Conservation (phyloP, 2,329 filamentous ascomycete genomes). For the Aureobasidium sp. region DNA sequence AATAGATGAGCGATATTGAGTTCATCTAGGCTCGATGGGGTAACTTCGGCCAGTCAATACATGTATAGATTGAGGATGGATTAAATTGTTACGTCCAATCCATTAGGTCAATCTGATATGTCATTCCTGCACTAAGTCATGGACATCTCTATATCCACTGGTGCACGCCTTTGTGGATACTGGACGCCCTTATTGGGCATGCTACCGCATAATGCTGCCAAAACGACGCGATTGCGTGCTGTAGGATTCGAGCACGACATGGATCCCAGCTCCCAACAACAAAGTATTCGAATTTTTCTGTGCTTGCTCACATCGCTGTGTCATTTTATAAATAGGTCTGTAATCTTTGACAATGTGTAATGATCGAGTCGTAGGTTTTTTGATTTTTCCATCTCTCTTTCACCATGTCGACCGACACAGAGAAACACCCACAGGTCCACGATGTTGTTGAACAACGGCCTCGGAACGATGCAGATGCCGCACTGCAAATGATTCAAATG, state of each 20-base stretch:
- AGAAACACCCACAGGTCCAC: background rate
- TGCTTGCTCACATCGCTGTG: too few relatives aligned
- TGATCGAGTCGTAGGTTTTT: background rate
- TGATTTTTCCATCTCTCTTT: background rate
- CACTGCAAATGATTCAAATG: background rate
- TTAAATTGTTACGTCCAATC: too few relatives aligned
- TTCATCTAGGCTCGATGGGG: too few relatives aligned
- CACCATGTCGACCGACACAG: background rate
- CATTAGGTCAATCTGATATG: too few relatives aligned
- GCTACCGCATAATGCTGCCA: background rate
- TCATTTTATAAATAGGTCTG: background rate
- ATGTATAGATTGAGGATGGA: too few relatives aligned
- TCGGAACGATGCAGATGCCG: background rate
- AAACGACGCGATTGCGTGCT: background rate
- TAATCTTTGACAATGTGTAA: too few relatives aligned
- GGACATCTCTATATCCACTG: too few relatives aligned
- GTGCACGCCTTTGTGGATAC: background rate
- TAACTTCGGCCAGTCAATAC: too few relatives aligned
- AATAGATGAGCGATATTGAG: too few relatives aligned
- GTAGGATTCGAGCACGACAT: conserved; percentile 1
- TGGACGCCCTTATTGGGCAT: background rate
- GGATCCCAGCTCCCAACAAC: background rate
- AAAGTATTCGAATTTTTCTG: background rate
- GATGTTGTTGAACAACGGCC: background rate
- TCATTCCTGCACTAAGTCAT: too few relatives aligned